phyloP scores from a whole-genome alignment of 2,329 filamentous ascomycete genomes.

The Ambrosiella xylebori region DNA sequence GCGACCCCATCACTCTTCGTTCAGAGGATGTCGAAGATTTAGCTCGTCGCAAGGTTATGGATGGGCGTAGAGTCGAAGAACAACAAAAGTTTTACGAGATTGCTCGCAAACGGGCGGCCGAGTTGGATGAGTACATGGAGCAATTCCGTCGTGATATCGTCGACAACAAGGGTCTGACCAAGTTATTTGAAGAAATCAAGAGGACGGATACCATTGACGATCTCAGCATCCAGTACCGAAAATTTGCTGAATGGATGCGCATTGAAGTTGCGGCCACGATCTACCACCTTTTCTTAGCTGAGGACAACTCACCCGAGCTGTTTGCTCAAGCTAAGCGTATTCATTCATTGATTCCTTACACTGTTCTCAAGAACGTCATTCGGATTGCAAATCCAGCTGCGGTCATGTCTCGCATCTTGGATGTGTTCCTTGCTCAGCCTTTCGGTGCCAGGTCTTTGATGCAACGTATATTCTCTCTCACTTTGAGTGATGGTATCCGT shows the following conservation, averaged over 20 bases:
- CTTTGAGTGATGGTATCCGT: constrained; percentile 76
- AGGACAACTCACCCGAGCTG: constrained; percentile 92
- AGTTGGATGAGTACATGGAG: constrained; percentile 97
- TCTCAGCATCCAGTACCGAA: constrained; percentile 86
- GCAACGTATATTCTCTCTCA: constrained; percentile 86
- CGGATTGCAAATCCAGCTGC: constrained; percentile 89
- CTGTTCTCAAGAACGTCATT: constrained; percentile 88
- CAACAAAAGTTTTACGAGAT: constrained; percentile 93
- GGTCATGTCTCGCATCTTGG: constrained; percentile 89
- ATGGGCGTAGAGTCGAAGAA: constrained; percentile 77
- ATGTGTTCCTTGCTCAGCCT: constrained; percentile 89
- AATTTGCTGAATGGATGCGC: constrained; percentile 93
- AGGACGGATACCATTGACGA: constrained; percentile 76
- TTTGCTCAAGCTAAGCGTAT: constrained; percentile 90
- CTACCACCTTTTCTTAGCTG: constrained; percentile 91
- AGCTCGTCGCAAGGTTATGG: constrained; percentile 58
- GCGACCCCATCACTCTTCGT: constrained; percentile 52
- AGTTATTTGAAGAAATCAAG: constrained; percentile 82
- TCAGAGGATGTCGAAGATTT: constrained; percentile 79
- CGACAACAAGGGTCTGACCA: constrained; percentile 69
- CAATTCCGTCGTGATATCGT: constrained; percentile 55
- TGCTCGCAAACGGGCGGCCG: constrained; percentile 71
- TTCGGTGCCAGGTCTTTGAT: constrained; percentile 80
- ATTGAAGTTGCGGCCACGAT: constrained; percentile 95
- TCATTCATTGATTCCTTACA: constrained; percentile 86